phyloP scores from a whole-genome alignment of 257 asterid genomes.

The Gentiana dahurica region DNA sequence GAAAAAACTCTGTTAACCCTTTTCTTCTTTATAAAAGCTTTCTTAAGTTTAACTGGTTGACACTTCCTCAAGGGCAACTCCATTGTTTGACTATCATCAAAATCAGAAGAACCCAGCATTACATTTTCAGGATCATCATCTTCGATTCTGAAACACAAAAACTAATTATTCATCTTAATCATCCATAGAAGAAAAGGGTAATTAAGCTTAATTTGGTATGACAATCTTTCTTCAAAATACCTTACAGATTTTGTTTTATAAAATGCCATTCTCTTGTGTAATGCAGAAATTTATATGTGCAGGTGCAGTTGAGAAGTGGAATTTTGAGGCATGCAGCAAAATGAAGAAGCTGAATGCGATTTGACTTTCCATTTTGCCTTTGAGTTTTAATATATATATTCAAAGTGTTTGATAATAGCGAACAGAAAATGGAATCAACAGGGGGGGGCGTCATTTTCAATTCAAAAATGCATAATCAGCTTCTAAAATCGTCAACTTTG shows the following conservation, averaged over 20 bases:
- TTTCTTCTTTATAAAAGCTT: slow-evolving; percentile 19
- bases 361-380: neutral
- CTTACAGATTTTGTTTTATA: slow-evolving; percentile 21
- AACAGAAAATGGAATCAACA: too few species aligned
- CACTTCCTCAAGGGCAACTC: slow-evolving; percentile 1
- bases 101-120: slow-evolving; percentile 5
- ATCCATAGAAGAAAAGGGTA: too few species aligned
- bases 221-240: slow-evolving; percentile 1
- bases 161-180: too few species aligned
- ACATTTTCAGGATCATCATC: slow-evolving; percentile 27
- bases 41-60: slow-evolving; percentile 8
- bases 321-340: neutral
- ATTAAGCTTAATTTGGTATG: too few species aligned
- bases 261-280: slow-evolving; percentile 5
- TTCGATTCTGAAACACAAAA: slow-evolving; percentile 25
- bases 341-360: neutral
- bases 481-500: too few species aligned
- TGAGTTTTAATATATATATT: too few species aligned
- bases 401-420: too few species aligned
- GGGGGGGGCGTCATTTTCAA: too few species aligned
- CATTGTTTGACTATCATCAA: slow-evolving; percentile 3
- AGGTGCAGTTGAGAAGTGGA: neutral
- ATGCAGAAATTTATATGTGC: too few species aligned
- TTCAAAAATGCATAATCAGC: too few species aligned
- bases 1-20: slow-evolving; percentile 56